These are phyloP conservation scores for Entomortierella lignicola DNA, from an alignment of 192 early-diverging fungal species.

Conservation along the genomic window DNA sequence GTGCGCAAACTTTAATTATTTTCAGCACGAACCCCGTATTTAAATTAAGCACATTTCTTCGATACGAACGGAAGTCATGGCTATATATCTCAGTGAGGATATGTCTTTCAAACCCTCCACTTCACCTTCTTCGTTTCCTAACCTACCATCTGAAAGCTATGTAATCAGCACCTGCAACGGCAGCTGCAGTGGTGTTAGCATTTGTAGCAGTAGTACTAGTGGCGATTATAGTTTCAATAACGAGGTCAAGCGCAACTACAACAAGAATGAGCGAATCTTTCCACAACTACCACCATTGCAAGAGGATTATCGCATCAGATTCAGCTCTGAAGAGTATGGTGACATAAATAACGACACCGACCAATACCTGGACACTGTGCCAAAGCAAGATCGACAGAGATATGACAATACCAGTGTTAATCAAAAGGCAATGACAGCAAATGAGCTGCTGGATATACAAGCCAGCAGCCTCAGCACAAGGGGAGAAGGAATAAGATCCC, in stretches of 20 bases:
- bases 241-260: neutral
- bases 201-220: neutral
- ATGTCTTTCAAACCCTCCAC: neutral
- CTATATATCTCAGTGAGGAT: neutral
- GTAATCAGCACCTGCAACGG: neutral
- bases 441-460: neutral
- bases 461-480: neutral
- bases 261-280: neutral
- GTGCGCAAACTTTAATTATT: too few species aligned
- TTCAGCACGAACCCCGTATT: too few species aligned
- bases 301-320: conserved; percentile 11
- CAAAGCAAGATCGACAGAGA: neutral
- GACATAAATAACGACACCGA: conserved; percentile 14
- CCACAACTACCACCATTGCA: neutral
- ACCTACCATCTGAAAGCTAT: neutral
- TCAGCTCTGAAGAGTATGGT: conserved; percentile 9
- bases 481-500: neutral
- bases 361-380: neutral
- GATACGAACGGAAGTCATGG: neutral
- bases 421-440: neutral
- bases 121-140: neutral
- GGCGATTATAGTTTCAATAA: neutral
- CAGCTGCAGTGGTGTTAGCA: neutral
- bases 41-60: too few species aligned
- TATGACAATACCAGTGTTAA: neutral